Percentiles rank a stretch among this genome's conserved stretches.
These are phyloP conservation scores for Cyclotella kingstonii DNA, from an alignment of 108 stramenopile species.

Conservation along the genomic window DNA sequence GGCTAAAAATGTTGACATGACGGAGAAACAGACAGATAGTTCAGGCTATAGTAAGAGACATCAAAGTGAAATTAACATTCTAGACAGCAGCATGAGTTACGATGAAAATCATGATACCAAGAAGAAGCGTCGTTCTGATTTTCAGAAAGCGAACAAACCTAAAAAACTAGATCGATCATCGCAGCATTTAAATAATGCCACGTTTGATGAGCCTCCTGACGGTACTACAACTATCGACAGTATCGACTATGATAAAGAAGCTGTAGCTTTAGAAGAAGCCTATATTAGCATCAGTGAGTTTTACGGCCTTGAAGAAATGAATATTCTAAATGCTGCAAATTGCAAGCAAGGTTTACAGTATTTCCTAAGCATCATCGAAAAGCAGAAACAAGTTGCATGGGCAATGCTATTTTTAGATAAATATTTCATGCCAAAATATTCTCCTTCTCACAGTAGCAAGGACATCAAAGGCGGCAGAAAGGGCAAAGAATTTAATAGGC, in stretches of 20 bases:
- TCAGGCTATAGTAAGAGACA: no score
- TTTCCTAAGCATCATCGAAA: conserved; percentile 21
- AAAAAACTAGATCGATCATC: no score
- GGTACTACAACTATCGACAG: neutral
- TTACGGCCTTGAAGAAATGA: conserved; percentile 30
- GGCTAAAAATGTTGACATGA: no score
- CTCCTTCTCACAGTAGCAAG: neutral
- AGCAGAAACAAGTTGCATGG: conserved; percentile 33
- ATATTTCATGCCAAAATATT: conserved; percentile 1
- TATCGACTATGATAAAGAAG: neutral
- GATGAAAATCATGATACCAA: no score
- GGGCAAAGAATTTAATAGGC: conserved; percentile 5
- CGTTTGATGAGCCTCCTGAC: conserved; percentile 9
- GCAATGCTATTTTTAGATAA: conserved; percentile 47
- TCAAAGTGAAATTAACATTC: no score
- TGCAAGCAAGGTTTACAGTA: conserved; percentile 26
- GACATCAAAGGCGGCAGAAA: neutral
- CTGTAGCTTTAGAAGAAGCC: no score
- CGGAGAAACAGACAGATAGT: no score
- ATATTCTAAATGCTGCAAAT: conserved; percentile 36
- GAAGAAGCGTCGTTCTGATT: no score
- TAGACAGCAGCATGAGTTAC: no score
- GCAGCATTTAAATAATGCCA: no score
- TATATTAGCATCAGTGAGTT: conserved; percentile 25
- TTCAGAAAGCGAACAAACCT: no score